Evolutionary conservation across 2,329 filamentous ascomycete species (phyloP).

Genomic region (Hymenoscyphus fructigenus): DNA sequence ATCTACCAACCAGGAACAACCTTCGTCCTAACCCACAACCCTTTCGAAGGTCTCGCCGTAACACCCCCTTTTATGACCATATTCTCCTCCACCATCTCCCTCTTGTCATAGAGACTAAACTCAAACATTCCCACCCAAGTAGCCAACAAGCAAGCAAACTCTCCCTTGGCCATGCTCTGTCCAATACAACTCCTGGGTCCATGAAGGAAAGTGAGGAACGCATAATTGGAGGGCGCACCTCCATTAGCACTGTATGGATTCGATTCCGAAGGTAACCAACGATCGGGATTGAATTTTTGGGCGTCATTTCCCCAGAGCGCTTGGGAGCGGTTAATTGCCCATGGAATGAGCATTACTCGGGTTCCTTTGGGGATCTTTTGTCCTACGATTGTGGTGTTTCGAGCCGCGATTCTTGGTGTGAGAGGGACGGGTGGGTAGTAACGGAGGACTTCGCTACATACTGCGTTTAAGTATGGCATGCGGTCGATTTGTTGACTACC

Average conservation of each 20-base stretch:
- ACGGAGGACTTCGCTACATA: constrained; percentile 76
- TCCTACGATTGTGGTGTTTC: constrained; percentile 64
- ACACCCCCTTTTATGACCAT: constrained; percentile 67
- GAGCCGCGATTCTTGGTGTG: constrained; percentile 64
- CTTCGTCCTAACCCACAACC: constrained; percentile 67
- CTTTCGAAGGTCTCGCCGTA: constrained; percentile 70
- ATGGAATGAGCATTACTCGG: constrained; percentile 61
- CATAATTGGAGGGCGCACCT: constrained; percentile 72
- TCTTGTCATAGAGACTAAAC: constrained; percentile 55
- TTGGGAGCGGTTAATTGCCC: constrained; percentile 67
- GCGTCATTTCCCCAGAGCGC: constrained; percentile 77
- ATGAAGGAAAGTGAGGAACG: constrained; percentile 80
- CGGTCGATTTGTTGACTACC: constrained; percentile 62
- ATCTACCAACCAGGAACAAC: constrained; percentile 64
- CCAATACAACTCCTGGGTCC: constrained; percentile 87
- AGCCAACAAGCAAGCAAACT: constrained; percentile 82
- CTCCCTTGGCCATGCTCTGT: constrained; percentile 73
- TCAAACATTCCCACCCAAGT: constrained; percentile 74
- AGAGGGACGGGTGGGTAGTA: constrained; percentile 70
- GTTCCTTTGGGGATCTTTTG: constrained; percentile 70
- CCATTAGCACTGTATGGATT: constrained; percentile 45
- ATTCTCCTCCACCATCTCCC: constrained; percentile 65
- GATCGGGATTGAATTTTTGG: constrained; percentile 72
- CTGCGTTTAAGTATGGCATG: constrained; percentile 76
- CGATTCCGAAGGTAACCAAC: constrained; percentile 59